Conservation (phyloP, 106 monocot genomes). For the Narthecium ossifragum region DNA sequence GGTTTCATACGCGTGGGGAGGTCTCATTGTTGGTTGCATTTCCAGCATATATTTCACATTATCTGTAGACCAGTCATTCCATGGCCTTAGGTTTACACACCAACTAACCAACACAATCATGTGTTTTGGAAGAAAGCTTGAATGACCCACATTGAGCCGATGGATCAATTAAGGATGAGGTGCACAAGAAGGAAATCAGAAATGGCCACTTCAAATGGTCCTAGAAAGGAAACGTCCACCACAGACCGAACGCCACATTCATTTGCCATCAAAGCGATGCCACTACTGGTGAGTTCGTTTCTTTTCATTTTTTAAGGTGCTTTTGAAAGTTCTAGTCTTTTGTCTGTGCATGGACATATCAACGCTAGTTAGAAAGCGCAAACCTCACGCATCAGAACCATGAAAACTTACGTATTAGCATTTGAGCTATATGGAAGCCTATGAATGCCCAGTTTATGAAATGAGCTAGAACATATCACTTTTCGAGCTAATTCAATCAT, state of each 20-base stretch:
- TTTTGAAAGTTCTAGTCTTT: background rate
- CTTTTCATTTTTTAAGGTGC: background rate
- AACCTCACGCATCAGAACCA: background rate
- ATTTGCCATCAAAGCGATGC: conserved; percentile 45
- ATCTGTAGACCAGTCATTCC: no score
- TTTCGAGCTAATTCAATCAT: background rate
- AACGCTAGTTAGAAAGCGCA: background rate
- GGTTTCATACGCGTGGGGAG: no score
- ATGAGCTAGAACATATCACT: background rate
- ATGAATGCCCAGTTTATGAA: background rate
- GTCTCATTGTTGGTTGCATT: no score
- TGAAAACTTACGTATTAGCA: background rate
- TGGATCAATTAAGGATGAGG: no score
- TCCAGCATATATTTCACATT: no score
- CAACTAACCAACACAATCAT: no score
- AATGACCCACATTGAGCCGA: no score
- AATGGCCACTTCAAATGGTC: no score
- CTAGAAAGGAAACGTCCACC: no score
- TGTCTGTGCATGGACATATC: background rate
- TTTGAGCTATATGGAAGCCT: background rate
- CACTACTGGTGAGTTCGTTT: conserved; percentile 32
- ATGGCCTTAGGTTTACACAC: no score
- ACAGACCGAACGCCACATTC: conserved; percentile 99
- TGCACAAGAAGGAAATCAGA: no score
- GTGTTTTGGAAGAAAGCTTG: no score